Base-by-base conservation (phyloP, 1,139 yeast species). In the Saccharomyces hybrid region DNA sequence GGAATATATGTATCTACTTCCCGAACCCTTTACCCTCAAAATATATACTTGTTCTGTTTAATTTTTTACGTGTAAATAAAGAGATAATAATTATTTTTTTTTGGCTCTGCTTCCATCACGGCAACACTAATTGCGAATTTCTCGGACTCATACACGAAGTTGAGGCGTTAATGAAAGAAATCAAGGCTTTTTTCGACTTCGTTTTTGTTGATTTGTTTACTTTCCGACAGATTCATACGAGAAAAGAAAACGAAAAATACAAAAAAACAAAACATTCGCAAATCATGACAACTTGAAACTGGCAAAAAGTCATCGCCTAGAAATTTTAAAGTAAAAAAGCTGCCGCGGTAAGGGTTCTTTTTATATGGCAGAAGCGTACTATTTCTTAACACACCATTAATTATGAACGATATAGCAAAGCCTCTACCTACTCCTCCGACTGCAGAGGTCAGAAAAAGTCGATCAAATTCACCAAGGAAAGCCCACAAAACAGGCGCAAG, bases 391-490 rank as follows among this genome's bases (percentile, higher is more conserved):
- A 38, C 26, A 23, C 4, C 27, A 16, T 28, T 50, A n/a, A 28
- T 23, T 9, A 52, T 54, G 55, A 42, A 50, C 41, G 53, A 48
- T 31, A 34, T 23, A 16, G 20, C 34, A 41, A 55, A 53, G 47
- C 57, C 57, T 20, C 20, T 55, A 23, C 57, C 57, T 5, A 31
- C 31, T 25, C 34, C 54, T 4, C 57, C 57, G 2, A 30, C 44
- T 16, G 14, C 28, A 20, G 32, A 38, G 42, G 27, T 30, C 50
- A 30, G 44, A 4, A 48, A 26, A 14, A 48, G 41, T 28, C 44
- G 44, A 38, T 38, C 44, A 47, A 50, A 52, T 23, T 48, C 34
- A 38, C 44, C 44, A 38, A 38, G 44, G 11, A 38, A 38, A 38
- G 25, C 44, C 13, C 44, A 38, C 7, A 16, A 16, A 38, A 16